These are phyloP conservation scores for Annona cherimola DNA, from an alignment of 164 flowering plant species.

Conservation along the genomic window DNA sequence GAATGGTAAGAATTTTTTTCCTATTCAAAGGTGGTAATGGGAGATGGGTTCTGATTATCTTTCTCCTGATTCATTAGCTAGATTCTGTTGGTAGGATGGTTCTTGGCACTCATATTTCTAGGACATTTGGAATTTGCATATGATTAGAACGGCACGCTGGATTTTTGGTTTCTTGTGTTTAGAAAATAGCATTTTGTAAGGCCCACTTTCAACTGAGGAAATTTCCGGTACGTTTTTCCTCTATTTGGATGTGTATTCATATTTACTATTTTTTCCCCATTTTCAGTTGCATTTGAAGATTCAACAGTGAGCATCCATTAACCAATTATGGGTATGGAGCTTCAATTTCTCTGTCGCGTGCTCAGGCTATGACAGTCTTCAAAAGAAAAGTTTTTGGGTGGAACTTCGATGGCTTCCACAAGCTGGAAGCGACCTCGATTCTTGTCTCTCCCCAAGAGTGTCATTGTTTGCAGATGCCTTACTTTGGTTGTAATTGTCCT, in stretches of 20 bases:
- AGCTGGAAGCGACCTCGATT: constrained; percentile 35
- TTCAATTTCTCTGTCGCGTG: background rate
- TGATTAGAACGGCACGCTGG: background rate
- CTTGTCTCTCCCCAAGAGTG: constrained; percentile 23
- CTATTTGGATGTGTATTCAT: background rate
- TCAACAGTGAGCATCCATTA: background rate
- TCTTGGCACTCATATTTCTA: background rate
- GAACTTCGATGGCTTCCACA: constrained; percentile 28
- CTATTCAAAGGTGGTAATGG: background rate
- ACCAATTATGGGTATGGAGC: background rate
- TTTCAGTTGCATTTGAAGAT: background rate
- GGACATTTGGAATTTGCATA: background rate
- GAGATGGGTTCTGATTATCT: background rate
- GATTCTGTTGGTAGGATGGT: background rate
- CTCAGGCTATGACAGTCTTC: background rate
- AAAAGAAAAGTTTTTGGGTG: background rate
- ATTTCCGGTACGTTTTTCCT: background rate
- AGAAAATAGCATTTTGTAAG: background rate
- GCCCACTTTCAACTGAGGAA: background rate
- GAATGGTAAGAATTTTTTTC: background rate
- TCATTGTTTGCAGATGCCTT: constrained; percentile 46
- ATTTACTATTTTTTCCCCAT: too few relatives aligned
- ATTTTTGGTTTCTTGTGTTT: background rate
- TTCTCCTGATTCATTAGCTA: too few relatives aligned
- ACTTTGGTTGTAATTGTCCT: constrained; percentile 25